Conservation (phyloP, 768 basidiomycete species). For the Mycena albidolilacea region DNA sequence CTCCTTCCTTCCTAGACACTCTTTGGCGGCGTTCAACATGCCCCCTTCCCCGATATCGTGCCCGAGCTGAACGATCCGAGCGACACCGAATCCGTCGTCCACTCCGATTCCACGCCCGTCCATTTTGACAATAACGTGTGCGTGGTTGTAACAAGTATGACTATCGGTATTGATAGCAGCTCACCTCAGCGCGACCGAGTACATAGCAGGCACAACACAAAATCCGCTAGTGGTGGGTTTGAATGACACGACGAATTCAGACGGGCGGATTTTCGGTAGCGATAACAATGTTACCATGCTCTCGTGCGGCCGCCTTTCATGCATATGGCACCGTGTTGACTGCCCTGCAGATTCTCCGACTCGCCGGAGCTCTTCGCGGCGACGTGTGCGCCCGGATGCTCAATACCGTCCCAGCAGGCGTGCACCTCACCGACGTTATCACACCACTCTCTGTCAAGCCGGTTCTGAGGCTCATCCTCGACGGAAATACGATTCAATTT, state of each 20-base stretch:
- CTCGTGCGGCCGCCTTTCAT: neutral
- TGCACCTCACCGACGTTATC: conserved; percentile 26
- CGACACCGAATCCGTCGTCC: conserved; percentile 1
- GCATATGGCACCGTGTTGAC: too few species aligned
- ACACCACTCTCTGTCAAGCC: conserved; percentile 16
- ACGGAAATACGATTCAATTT: neutral
- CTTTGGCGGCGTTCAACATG: conserved; percentile 25
- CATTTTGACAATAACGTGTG: conserved; percentile 28
- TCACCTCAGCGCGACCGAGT: conserved; percentile 24
- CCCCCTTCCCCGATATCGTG: conserved; percentile 5
- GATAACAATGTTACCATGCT: conserved; percentile 27
- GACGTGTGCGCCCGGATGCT: conserved; percentile 27
- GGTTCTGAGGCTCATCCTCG: neutral
- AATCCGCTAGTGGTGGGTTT: conserved; percentile 21
- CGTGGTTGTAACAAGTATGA: neutral
- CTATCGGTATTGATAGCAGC: neutral
- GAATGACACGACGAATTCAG: conserved; percentile 17
- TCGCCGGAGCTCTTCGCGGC: conserved; percentile 13
- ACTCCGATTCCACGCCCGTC: conserved; percentile 20
- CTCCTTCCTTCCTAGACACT: neutral
- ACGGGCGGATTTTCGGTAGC: conserved; percentile 3
- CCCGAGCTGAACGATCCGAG: neutral
- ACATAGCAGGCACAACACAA: conserved; percentile 15
- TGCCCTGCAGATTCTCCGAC: conserved; percentile 9
- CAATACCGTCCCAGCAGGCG: conserved; percentile 19